These are phyloP conservation scores for Leucoagaricus sp. DNA, from an alignment of 1,284 basidiomycete genomes.

Conservation along the genomic window DNA sequence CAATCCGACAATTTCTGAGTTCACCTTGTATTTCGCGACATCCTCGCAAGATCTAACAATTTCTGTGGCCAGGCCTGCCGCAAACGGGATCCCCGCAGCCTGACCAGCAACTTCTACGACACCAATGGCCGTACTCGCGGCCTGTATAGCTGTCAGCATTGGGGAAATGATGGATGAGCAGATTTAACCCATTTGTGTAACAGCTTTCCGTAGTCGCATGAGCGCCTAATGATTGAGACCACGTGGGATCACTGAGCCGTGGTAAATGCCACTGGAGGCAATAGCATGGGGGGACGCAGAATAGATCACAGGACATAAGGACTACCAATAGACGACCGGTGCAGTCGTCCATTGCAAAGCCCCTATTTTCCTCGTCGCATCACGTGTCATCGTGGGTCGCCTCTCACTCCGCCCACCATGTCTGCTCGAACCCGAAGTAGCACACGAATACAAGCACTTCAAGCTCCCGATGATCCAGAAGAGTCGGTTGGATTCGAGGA, in stretches of 20 bases:
- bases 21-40: constrained; percentile 47
- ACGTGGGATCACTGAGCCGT: too few relatives aligned
- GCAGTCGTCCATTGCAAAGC: too few relatives aligned
- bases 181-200: too few relatives aligned
- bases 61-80: constrained; percentile 39
- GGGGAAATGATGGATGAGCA: neutral
- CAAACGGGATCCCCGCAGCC: constrained; percentile 45
- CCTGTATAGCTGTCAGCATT: constrained; percentile 26
- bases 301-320: too few relatives aligned
- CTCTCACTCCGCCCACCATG: neutral
- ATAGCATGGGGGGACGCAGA: too few relatives aligned
- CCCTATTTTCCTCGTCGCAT: neutral
- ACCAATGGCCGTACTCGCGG: constrained; percentile 25
- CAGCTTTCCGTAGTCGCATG: too few relatives aligned
- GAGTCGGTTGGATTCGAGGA: neutral
- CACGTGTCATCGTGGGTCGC: too few relatives aligned
- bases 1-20: neutral
- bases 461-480: neutral
- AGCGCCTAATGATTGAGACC: too few relatives aligned
- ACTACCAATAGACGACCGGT: too few relatives aligned
- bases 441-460: constrained; percentile 9
- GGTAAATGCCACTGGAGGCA: too few relatives aligned
- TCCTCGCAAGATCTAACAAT: constrained; percentile 44
- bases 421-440: constrained; percentile 14
- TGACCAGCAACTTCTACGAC: constrained; percentile 42